phyloP scores from a whole-genome alignment of 305 asterid species.

The Plantago rigida region DNA sequence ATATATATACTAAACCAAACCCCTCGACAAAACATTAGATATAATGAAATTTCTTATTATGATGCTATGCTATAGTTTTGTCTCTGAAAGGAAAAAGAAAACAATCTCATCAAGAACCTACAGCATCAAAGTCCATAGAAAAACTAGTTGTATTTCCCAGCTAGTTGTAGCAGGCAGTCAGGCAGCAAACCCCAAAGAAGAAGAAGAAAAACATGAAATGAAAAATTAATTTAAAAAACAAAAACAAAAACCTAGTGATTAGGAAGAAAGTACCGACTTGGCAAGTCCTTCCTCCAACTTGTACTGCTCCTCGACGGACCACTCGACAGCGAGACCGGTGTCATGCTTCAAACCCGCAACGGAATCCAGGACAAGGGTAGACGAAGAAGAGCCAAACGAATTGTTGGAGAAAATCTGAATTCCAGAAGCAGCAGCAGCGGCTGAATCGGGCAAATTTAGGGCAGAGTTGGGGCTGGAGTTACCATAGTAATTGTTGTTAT shows the following conservation, averaged over 20 bases:
- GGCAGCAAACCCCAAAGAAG: no score
- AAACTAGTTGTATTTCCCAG: no score
- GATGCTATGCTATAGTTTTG: no score
- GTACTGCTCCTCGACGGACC: slow-evolving; percentile 69
- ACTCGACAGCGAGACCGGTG: slow-evolving; percentile 64
- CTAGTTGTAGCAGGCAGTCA: no score
- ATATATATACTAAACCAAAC: no score
- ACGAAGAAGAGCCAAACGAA: slow-evolving; percentile 15
- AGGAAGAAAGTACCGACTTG: slow-evolving; percentile 60
- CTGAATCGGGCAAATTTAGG: slow-evolving; percentile 24
- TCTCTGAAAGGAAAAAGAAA: slow-evolving; percentile 5
- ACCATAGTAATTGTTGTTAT: slow-evolving; percentile 20
- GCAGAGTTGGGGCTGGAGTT: slow-evolving; percentile 22
- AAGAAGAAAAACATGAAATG: no score
- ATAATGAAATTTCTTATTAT: no score
- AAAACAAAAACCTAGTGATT: not conserved
- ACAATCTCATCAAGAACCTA: slow-evolving; percentile 7
- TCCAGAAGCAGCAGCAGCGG: slow-evolving; percentile 26
- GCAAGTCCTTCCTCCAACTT: slow-evolving; percentile 72
- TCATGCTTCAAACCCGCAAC: slow-evolving; percentile 73
- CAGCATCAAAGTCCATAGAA: not conserved
- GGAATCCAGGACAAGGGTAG: slow-evolving; percentile 50
- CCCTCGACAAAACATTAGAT: no score
- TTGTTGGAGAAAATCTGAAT: slow-evolving; percentile 29
- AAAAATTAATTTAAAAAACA: not conserved